Conservation (phyloP, 257 asterid genomes). For the Solanum stenotomum region DNA sequence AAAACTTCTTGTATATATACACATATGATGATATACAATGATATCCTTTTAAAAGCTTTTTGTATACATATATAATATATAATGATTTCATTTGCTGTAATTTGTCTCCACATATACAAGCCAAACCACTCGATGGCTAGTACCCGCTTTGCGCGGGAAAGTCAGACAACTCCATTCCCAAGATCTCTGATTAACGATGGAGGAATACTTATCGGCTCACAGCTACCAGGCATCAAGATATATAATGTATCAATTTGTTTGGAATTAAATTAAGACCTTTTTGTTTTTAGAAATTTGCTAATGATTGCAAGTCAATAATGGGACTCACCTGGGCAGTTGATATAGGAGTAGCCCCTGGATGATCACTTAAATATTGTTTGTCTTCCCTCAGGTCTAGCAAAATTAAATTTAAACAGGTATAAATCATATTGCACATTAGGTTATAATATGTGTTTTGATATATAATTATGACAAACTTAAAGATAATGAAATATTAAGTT, state of each 20-base stretch:
- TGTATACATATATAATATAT: not conserved
- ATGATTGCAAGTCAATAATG: not conserved
- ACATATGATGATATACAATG: not conserved
- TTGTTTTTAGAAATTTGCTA: not conserved
- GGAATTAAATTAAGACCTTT: not conserved
- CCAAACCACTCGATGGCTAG: not conserved
- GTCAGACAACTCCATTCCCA: not conserved
- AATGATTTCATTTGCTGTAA: not conserved
- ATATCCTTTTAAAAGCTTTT: not conserved
- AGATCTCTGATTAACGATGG: not conserved
- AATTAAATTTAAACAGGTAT: not conserved
- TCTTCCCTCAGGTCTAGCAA: slow-evolving; percentile 71
- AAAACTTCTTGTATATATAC: not conserved
- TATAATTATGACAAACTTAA: not conserved
- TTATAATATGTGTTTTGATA: not conserved
- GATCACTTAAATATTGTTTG: slow-evolving; percentile 59
- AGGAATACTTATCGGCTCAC: not conserved
- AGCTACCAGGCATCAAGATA: not conserved
- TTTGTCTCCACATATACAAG: not conserved
- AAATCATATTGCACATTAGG: not conserved
- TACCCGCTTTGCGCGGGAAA: not conserved
- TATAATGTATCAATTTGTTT: not conserved
- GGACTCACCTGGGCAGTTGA: slow-evolving; percentile 52
- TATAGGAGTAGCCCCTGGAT: slow-evolving; percentile 62
- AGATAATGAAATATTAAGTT: not conserved